Conservation (phyloP, 768 basidiomycete species). For the Xanthoconium purpureum region DNA sequence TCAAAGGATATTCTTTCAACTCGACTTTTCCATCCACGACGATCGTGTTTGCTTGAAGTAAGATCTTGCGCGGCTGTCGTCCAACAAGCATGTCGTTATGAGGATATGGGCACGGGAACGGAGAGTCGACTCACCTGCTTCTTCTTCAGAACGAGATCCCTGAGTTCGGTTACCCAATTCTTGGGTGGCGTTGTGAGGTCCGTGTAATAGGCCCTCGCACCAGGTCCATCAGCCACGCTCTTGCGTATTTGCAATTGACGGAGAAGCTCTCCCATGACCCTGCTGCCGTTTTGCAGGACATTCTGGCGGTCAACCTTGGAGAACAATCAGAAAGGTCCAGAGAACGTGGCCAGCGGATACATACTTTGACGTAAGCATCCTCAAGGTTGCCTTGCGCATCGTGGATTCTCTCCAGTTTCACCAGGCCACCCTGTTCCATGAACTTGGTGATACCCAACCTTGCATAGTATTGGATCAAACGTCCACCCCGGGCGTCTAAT, state of each 20-base stretch:
- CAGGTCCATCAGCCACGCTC: conserved; percentile 80
- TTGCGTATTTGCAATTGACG: conserved; percentile 80
- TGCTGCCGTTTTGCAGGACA: conserved; percentile 62
- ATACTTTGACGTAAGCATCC: conserved; percentile 67
- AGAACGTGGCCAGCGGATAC: conserved; percentile 18
- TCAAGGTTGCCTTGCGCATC: conserved; percentile 54
- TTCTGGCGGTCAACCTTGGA: conserved; percentile 67
- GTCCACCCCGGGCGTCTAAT: not conserved
- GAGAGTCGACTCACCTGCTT: conserved; percentile 55
- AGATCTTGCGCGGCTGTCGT: conserved; percentile 73
- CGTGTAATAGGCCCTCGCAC: conserved; percentile 78
- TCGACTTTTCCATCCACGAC: conserved; percentile 64
- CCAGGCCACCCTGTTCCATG: conserved; percentile 69
- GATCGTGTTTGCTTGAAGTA: conserved; percentile 81
- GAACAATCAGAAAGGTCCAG: not conserved
- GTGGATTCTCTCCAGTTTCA: conserved; percentile 65
- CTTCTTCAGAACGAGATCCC: conserved; percentile 75
- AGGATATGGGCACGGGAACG: not conserved
- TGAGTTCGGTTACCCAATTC: conserved; percentile 72
- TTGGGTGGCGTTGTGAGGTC: conserved; percentile 68
- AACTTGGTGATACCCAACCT: conserved; percentile 83
- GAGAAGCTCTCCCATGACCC: conserved; percentile 69
- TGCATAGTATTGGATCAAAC: not conserved
- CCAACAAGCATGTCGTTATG: not conserved
- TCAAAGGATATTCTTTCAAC: conserved; percentile 77